Evolutionary conservation across 83 land plant genomes (phyloP), one percentile per base, ranked within the genome.

Genomic region (Larix sibirica): DNA sequence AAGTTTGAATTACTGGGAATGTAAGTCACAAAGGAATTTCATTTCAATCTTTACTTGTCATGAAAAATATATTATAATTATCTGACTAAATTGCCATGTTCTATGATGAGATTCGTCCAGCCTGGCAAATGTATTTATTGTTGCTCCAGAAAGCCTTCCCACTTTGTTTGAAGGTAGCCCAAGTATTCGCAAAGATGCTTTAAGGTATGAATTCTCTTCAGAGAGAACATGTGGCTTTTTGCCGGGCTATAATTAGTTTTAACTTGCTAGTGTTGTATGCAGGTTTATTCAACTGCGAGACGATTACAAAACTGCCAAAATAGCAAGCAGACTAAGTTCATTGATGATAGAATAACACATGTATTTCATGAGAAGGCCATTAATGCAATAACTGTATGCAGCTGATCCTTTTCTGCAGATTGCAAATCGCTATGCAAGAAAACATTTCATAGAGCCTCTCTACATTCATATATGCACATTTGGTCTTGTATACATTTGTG

Each of bases 81-180:
- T 28, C 21, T 17, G 59, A 76, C 2, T 24, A 54, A 76, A 76
- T 24, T 76, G 62, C 79, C 54, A 23, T 54, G 40, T 54, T 77
- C 24, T 82, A 26, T 76, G 18, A 60, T 47, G 63, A 17, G 26
- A 26, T 82, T 79, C 76, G 80, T 90, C 61, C 94, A 98, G 99
- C 84, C 71, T 98, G 97, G 99, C 98, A 56, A 98, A 98, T 81
- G 97, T 95, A 80, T 96, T 98, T 62, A 95, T 98, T 80, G 99
- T 98, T 62, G 99, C 99, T 31, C 99, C 99, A 54, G 99, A 98
- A 81, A 98, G 99, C 56, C 91, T 98, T 66, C 87, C 94, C 40
- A 96, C 97, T 23, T 87, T 98, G 81, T 92, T 98, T 44, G 99
- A 98, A 84, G 96, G 99, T 36, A 98, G 95, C 44, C 93, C 97